Percentiles rank a stretch among this genome's conserved stretches.
These are phyloP conservation scores for Metschnikowia reukaufii DNA, from an alignment of 805 yeast species.

Conservation along the genomic window DNA sequence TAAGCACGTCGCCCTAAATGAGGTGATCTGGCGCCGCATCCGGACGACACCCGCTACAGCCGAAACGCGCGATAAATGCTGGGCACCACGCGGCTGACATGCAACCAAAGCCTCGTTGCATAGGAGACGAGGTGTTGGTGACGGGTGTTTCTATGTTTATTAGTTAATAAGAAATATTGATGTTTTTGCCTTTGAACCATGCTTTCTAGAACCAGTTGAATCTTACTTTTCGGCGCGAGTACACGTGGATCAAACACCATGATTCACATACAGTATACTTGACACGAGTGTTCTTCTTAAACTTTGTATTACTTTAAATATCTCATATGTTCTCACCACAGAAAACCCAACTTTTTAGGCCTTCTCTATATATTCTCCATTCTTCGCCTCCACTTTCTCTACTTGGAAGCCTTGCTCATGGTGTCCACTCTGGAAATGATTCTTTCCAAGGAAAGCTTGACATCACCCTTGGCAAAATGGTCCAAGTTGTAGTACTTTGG, in stretches of 20 bases:
- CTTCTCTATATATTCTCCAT: neutral
- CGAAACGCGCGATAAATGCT: neutral
- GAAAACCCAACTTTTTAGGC: no score
- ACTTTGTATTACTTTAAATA: no score
- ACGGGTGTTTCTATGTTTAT: no score
- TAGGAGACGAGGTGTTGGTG: no score
- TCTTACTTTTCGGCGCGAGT: no score
- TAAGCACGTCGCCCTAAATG: neutral
- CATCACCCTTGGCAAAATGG: constrained; percentile 69
- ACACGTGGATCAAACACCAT: no score
- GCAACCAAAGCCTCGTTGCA: neutral
- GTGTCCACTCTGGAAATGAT: constrained; percentile 49
- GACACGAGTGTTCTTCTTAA: no score
- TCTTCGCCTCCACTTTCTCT: neutral
- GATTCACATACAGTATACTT: no score
- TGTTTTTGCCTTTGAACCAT: no score
- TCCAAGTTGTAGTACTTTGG: constrained; percentile 67
- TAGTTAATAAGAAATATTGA: no score
- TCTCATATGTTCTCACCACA: no score
- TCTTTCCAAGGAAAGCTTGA: constrained; percentile 65
- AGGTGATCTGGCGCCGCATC: neutral
- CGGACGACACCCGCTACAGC: neutral
- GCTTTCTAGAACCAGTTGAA: no score
- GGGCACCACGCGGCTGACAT: neutral
- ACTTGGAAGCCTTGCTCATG: constrained; percentile 30